Percentiles rank a stretch among this genome's conserved stretches.
phyloP scores from a whole-genome alignment of 2,329 filamentous ascomycete genomes.

The Aspergillus felis region DNA sequence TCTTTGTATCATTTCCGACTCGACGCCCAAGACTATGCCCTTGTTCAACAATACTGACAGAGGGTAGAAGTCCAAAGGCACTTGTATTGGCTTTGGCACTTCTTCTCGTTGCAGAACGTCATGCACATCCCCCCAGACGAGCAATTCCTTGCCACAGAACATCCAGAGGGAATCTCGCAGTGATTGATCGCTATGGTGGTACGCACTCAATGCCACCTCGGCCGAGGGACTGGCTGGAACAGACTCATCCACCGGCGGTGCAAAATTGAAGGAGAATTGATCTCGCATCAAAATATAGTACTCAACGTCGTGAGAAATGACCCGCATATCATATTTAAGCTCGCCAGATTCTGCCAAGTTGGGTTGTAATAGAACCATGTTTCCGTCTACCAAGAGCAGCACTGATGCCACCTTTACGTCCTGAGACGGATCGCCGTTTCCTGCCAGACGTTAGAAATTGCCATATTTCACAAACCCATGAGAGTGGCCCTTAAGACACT shows the following conservation, averaged over 20 bases:
- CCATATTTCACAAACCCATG: not conserved
- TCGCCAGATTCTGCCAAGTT: constrained; percentile 76
- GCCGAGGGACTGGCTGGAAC: constrained; percentile 48
- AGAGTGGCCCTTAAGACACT: constrained; percentile 42
- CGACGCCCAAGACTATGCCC: constrained; percentile 83
- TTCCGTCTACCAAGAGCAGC: constrained; percentile 94
- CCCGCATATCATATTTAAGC: constrained; percentile 96
- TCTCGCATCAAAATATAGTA: constrained; percentile 93
- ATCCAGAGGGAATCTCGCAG: constrained; percentile 89
- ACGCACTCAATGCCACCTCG: constrained; percentile 42
- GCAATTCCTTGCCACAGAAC: constrained; percentile 82
- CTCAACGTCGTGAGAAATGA: constrained; percentile 93
- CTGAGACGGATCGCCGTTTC: constrained; percentile 88
- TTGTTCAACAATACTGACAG: constrained; percentile 83
- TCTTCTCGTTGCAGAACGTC: constrained; percentile 76
- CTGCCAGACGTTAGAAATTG: constrained; percentile 30
- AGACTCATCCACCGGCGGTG: constrained; percentile 44
- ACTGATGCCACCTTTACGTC: constrained; percentile 93
- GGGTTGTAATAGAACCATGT: constrained; percentile 86
- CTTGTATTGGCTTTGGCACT: constrained; percentile 67
- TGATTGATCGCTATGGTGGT: constrained; percentile 47
- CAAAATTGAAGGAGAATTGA: constrained; percentile 55
- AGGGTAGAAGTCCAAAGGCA: constrained; percentile 93
- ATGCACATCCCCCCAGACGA: constrained; percentile 84
- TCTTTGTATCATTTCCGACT: constrained; percentile 88